Conservation (phyloP, 192 early-diverging fungal genomes). For the Backusella luteola region DNA sequence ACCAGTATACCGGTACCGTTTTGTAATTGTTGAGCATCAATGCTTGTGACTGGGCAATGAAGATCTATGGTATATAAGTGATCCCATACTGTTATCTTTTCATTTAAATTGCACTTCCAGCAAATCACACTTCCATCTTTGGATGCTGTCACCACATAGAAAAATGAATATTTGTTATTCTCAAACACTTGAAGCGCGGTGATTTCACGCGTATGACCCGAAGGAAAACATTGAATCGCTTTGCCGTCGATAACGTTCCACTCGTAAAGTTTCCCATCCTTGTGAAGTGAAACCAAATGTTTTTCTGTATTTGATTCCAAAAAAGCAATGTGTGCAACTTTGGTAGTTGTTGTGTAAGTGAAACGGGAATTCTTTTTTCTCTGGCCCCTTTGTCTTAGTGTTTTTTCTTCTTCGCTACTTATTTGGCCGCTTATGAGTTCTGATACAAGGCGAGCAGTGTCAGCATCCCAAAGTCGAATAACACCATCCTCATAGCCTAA, state of each 20-base stretch:
- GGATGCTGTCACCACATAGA: slow-evolving; percentile 19
- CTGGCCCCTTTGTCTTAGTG: neutral
- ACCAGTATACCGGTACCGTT: slow-evolving; percentile 30
- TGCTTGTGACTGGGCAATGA: slow-evolving; percentile 17
- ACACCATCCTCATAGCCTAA: slow-evolving; percentile 27
- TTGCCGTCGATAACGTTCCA: slow-evolving; percentile 32
- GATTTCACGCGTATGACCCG: slow-evolving; percentile 18
- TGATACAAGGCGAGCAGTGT: slow-evolving; percentile 6
- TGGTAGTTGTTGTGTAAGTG: neutral
- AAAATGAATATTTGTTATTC: neutral
- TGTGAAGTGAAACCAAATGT: slow-evolving; percentile 26
- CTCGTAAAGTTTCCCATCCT: slow-evolving; percentile 25
- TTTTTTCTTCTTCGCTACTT: neutral
- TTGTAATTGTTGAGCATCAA: slow-evolving; percentile 11
- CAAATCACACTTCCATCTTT: slow-evolving; percentile 34
- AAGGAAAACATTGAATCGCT: slow-evolving; percentile 16
- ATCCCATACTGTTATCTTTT: slow-evolving; percentile 17
- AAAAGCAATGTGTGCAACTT: neutral
- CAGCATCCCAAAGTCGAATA: slow-evolving; percentile 26
- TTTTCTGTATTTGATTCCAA: slow-evolving; percentile 17
- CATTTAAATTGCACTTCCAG: slow-evolving; percentile 13
- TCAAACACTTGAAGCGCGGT: slow-evolving; percentile 11
- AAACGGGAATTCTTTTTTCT: neutral
- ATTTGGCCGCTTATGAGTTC: neutral
- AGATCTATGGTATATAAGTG: slow-evolving; percentile 22